Evolutionary conservation across 2,329 filamentous ascomycete genomes (phyloP).

Genomic region (Trichoderma pleuroti): DNA sequence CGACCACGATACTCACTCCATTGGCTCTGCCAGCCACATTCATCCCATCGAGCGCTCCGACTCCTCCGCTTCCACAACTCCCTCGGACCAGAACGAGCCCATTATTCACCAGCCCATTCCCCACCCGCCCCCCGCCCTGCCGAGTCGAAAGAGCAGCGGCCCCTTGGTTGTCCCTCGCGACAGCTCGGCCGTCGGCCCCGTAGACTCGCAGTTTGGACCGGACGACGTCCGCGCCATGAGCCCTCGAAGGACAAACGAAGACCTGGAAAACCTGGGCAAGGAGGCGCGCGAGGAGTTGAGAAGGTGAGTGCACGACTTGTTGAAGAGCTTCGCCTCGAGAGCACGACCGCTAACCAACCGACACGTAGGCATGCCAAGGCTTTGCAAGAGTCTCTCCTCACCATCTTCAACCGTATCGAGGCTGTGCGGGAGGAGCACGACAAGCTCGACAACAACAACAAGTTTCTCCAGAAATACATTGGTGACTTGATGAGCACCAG

Average conservation of each 20-base stretch:
- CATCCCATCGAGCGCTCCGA: slow-evolving; percentile 39
- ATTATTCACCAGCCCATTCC: slow-evolving; percentile 50
- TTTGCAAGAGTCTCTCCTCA: slow-evolving; percentile 83
- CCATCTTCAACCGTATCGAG: slow-evolving; percentile 90
- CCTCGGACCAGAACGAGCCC: slow-evolving; percentile 37
- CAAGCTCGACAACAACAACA: slow-evolving; percentile 95
- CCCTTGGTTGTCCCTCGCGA: slow-evolving; percentile 80
- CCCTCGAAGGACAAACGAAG: slow-evolving; percentile 82
- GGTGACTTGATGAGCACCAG: slow-evolving; percentile 89
- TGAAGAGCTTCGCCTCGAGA: slow-evolving; percentile 34
- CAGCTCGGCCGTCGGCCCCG: slow-evolving; percentile 66
- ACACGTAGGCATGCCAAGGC: slow-evolving; percentile 73
- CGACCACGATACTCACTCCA: slow-evolving; percentile 25
- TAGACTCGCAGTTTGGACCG: slow-evolving; percentile 73
- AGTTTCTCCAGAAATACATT: slow-evolving; percentile 96
- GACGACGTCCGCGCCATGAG: slow-evolving; percentile 94
- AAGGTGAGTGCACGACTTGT: slow-evolving; percentile 37
- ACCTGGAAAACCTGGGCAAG: slow-evolving; percentile 81
- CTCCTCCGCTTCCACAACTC: slow-evolving; percentile 33
- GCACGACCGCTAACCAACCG: slow-evolving; percentile 1
- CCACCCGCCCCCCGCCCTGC: slow-evolving; percentile 63
- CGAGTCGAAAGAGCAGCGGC: slow-evolving; percentile 73
- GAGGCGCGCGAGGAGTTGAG: slow-evolving; percentile 69
- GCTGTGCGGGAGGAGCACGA: slow-evolving; percentile 92
- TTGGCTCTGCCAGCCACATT: slow-evolving; percentile 26